Evolutionary conservation across 352 stramenopile species (phyloP).

Genomic region (Pythium folliculosum): DNA sequence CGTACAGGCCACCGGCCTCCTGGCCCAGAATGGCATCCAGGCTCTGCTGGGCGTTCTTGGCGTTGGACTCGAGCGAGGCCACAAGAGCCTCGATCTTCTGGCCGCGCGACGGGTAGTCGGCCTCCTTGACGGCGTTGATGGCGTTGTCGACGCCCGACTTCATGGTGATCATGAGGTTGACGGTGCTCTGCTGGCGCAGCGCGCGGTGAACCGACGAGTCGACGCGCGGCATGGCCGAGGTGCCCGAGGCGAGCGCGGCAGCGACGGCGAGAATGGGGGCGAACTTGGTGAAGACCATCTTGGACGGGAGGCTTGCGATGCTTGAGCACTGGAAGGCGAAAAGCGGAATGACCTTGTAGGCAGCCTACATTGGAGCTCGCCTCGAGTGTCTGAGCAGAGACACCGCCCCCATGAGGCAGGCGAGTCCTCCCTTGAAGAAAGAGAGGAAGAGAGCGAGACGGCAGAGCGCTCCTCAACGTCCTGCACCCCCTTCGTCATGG

Average conservation of each 20-base stretch:
- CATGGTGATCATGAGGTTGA: constrained; percentile 42
- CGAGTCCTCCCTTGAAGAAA: no score
- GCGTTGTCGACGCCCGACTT: constrained; percentile 16
- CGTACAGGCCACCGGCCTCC: constrained; percentile 14
- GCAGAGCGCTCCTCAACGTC: no score
- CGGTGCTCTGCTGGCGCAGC: constrained; percentile 28
- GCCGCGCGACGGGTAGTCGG: constrained; percentile 21
- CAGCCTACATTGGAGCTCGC: no score
- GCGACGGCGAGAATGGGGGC: constrained; percentile 21
- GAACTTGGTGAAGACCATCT: constrained; percentile 26
- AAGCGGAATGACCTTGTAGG: constrained; percentile 7
- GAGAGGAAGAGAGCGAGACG: no score
- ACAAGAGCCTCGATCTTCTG: constrained; percentile 19
- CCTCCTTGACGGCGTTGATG: constrained; percentile 24
- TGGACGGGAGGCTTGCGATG: background rate
- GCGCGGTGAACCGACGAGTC: constrained; percentile 32
- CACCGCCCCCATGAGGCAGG: background rate
- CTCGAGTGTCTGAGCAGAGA: background rate
- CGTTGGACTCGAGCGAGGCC: constrained; percentile 7
- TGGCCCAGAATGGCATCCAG: constrained; percentile 14
- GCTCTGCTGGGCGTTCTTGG: constrained; percentile 5
- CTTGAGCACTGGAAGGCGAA: constrained; percentile 9
- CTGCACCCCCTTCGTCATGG: no score
- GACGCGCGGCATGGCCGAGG: constrained; percentile 24
- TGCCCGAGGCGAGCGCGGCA: constrained; percentile 13